phyloP scores from a whole-genome alignment of 2,329 filamentous ascomycete genomes.

The Aspergillus sp. region DNA sequence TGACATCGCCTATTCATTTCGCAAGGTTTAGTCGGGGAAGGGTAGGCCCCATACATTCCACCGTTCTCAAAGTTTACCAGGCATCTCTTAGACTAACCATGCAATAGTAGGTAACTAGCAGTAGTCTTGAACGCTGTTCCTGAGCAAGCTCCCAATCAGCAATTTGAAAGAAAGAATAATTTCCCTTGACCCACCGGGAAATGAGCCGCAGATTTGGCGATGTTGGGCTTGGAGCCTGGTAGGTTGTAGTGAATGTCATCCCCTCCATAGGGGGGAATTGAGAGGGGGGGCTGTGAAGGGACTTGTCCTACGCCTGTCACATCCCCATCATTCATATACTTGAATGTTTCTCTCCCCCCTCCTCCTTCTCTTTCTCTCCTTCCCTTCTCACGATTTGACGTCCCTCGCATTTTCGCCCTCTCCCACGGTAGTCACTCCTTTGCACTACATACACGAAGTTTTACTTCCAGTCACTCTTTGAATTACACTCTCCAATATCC shows the following conservation, averaged over 20 bases:
- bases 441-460: constrained; percentile 18
- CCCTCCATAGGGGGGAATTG: constrained; percentile 9
- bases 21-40: background rate
- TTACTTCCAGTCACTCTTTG: constrained; percentile 31
- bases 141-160: background rate
- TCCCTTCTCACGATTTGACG: constrained; percentile 17
- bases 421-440: constrained; percentile 27
- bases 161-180: background rate
- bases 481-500: constrained; percentile 5
- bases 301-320: background rate
- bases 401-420: constrained; percentile 2
- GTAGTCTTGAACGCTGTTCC: background rate
- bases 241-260: background rate
- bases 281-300: background rate
- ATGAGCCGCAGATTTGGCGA: constrained; percentile 12
- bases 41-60: constrained; percentile 6
- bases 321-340: constrained; percentile 11
- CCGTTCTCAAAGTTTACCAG: constrained; percentile 3
- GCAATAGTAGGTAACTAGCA: background rate
- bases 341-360: constrained; percentile 16
- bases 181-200: constrained; percentile 5
- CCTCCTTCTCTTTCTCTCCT: constrained; percentile 16
- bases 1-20: constrained; percentile 5
- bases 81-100: background rate
- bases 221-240: constrained; percentile 1